Evolutionary conservation across 441 rosid genomes (phyloP), one percentile per base, ranked within the genome.

Genomic region (Erodium moschatum): DNA sequence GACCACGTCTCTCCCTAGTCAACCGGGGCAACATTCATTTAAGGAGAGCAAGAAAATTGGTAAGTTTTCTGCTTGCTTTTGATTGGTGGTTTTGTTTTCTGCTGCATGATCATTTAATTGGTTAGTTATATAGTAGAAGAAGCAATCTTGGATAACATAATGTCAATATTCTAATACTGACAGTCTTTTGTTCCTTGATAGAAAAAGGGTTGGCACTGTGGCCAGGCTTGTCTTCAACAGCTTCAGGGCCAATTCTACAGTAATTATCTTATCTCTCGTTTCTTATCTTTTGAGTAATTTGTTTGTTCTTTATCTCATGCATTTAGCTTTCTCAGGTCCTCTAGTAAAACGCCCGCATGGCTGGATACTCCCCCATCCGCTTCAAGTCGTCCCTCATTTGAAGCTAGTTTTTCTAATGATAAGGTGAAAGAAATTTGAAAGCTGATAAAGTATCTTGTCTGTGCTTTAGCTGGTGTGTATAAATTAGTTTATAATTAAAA

Each of bases 291-390:
- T 38, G 12, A 0, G 19, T 18, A 64, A 69, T 74, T 24, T 18
- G 4, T 67, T 35, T 75, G 20, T 21, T 68, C 64, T 20, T 31
- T 27, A 13, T 70, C 71, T 60, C n/a, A 77, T 67, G 66, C 46
- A n/a, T 67, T 70, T 50, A 52, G 62, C 65, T 24, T 56, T 78
- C 69, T 66, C 83, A 91, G 96, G 79, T 75, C 82, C 40, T 73
- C 75, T 24, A 73, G 78, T 64, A 85, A 81, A 70, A 48, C 78
- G 72, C 92, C 91, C 29, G 70, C 84, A 61, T 85, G 94, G 90
- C 78, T 89, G 82, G 83, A 82, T 71, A 29, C 79, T 48, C 78
- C 85, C 66, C 71, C 79, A 20, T 72, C 72, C 66, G 60, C 76
- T 65, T 52, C 75, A 66, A 82, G 69, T 70, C 77, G 73, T 5